Conservation (phyloP, 352 stramenopile genomes). For the Phytophthora litchii region DNA sequence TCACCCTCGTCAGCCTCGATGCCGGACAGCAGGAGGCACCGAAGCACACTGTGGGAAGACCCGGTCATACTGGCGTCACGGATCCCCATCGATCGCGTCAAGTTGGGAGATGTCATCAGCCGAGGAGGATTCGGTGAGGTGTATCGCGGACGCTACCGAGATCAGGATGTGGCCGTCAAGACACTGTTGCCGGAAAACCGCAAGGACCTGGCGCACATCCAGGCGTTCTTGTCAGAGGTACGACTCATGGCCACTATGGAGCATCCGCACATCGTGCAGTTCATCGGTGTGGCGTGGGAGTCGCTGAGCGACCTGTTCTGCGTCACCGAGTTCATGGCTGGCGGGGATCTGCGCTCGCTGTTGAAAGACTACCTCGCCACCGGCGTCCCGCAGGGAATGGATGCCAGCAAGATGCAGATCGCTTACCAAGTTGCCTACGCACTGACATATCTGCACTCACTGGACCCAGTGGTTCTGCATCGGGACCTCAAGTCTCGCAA, state of each 20-base stretch:
- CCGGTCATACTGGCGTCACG: conserved; percentile 42
- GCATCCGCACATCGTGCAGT: conserved; percentile 52
- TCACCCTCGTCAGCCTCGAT: conserved; percentile 23
- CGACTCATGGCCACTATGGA: conserved; percentile 44
- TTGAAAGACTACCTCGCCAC: conserved; percentile 31
- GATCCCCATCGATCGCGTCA: conserved; percentile 44
- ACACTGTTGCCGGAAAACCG: conserved; percentile 42
- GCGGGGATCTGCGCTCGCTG: conserved; percentile 47
- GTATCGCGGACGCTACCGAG: conserved; percentile 41
- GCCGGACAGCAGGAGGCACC: conserved; percentile 10
- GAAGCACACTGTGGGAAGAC: conserved; percentile 38
- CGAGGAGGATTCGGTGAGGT: conserved; percentile 45
- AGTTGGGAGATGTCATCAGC: conserved; percentile 36
- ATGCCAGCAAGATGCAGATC: conserved; percentile 39
- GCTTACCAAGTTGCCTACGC: conserved; percentile 36
- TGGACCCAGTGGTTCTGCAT: conserved; percentile 40
- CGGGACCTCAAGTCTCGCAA: conserved; percentile 72
- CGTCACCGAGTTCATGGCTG: conserved; percentile 55
- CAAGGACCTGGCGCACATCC: conserved; percentile 43
- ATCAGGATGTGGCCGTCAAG: conserved; percentile 49
- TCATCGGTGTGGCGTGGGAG: conserved; percentile 57
- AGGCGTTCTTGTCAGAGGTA: conserved; percentile 50
- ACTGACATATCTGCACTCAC: conserved; percentile 36
- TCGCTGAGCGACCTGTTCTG: conserved; percentile 51
- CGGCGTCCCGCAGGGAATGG: conserved; percentile 23